Base-by-base conservation (phyloP, 2,329 filamentous ascomycete genomes). In the Berkeleyomyces basicola region DNA sequence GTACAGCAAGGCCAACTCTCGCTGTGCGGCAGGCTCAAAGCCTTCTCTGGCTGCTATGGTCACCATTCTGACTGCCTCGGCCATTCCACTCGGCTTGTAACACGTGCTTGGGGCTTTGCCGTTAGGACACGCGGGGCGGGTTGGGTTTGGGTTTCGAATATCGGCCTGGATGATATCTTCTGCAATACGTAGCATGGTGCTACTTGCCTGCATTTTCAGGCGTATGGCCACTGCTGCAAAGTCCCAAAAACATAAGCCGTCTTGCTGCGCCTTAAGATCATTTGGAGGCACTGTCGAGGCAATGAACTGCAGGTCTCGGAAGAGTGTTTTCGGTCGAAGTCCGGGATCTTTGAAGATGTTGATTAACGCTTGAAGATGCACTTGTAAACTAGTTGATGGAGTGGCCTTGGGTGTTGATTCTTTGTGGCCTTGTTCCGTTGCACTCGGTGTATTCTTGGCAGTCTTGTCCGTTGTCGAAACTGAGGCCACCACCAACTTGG, bases 11-110 rank as follows among this genome's bases (percentile, higher is more conserved):
- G 88, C 93, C 14, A 99, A 80, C 74, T 99, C 93, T 59, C 93
- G 85, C 75, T 97, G 91, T 4, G 92, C 91, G 10, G 88, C 87
- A 0, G 90, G 81, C 65, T 91, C 84, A 55, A 72, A 72, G 46
- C 92, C 91, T 74, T 99, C 93, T 71, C 91, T 93, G 14, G 93
- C 93, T 1, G 91, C 92, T 70, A 96, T 93, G 66, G 89, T 87
- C 79, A 89, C 90, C 84, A 97, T 93, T 67, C 82, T 83, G 2
- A 88, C 91, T 0, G 90, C 92, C 70, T 96, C 90, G 51, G 83
- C 79, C 70, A 93, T 82, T 63, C 81, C 83, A 72, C 89, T 85
- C 63, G 84, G 79, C 2, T 82, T 75, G 0, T 79, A 74, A 9
- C 14, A 14, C 3, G 33, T 7, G 11, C 9, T 11, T 4, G n/a